These are phyloP conservation scores for Starmerella bacillaris DNA, from an alignment of 805 yeast genomes.

Conservation along the genomic window DNA sequence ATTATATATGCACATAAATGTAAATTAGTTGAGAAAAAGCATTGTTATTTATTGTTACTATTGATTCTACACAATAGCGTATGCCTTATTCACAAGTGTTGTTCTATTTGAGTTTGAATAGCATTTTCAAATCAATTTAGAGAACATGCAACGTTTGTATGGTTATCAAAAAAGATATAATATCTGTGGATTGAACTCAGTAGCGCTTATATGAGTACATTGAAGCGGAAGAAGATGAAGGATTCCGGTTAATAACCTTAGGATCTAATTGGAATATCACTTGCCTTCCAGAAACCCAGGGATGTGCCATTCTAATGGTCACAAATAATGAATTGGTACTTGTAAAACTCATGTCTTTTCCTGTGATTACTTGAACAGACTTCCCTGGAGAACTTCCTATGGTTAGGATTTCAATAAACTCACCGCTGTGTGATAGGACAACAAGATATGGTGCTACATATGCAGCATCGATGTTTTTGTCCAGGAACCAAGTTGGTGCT, in stretches of 20 bases:
- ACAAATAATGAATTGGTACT: conserved; percentile 27
- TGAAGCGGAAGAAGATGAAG: not conserved
- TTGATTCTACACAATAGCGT: too few species aligned
- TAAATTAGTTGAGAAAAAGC: too few species aligned
- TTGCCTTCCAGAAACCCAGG: conserved; percentile 43
- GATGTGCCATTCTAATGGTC: conserved; percentile 42
- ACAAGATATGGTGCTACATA: conserved; percentile 29
- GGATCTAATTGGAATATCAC: conserved; percentile 29
- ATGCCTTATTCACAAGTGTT: too few species aligned
- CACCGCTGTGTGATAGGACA: conserved; percentile 35
- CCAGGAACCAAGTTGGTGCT: conserved; percentile 28
- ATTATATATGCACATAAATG: too few species aligned
- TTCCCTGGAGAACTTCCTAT: conserved; percentile 22
- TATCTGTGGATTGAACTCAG: too few species aligned
- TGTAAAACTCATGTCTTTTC: conserved; percentile 41
- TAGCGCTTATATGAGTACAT: too few species aligned
- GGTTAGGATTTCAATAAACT: conserved; percentile 52
- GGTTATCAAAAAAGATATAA: too few species aligned
- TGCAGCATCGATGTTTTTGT: conserved; percentile 22
- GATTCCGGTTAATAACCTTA: not conserved
- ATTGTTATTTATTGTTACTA: too few species aligned
- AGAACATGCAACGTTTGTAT: too few species aligned
- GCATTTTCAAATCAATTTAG: too few species aligned
- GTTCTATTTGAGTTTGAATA: too few species aligned
- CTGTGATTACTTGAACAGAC: conserved; percentile 47